Evolutionary conservation across 2,329 filamentous ascomycete genomes (phyloP), one percentile per base, ranked within the genome.

Genomic region (Paecilomyces niveus): DNA sequence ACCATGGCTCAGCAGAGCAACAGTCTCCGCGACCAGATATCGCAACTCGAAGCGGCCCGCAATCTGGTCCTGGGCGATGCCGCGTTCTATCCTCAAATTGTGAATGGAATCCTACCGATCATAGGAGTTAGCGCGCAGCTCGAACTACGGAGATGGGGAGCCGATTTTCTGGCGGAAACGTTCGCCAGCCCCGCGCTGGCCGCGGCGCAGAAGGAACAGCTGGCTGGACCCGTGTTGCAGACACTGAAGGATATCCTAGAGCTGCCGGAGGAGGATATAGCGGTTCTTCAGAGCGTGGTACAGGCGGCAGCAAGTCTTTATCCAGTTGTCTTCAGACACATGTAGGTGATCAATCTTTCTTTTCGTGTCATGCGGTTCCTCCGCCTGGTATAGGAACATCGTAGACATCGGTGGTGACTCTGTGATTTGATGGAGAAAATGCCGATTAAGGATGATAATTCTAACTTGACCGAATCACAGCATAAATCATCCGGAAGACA

Each of bases 241-340:
- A 89, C 88, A 26, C 75, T 99, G 64, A 84, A 85, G 70, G 81
- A 81, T 56, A 82, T 91, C 72, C 74, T 91, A 61, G 86, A 89
- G 65, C 84, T 86, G 64, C 82, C 84, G n/a, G 84, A 85, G 60
- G 87, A 92, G 70, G 94, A 97, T 76, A 78, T 83, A 33, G 82
- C 86, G 62, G 92, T 97, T 59, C 78, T 96, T 70, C 92, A 91
- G 74, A 91, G 89, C 74, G 86, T 90, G 65, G 88, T 97, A 63
- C 91, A 96, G 76, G 87, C 91, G 54, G 89, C 89, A 58, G 89
- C 94, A 57, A 97, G 92, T 80, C 87, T 97, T 71, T 99, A 97
- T 74, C 90, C 92, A 58, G 82, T 96, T 64, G 87, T 95, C 39
- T 87, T 97, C 81, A 85, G 90, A 77, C 92, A 95, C 84, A 94